These are phyloP conservation scores for Eudorina sp. DNA, from an alignment of 139 green algal species.

Conservation along the genomic window DNA sequence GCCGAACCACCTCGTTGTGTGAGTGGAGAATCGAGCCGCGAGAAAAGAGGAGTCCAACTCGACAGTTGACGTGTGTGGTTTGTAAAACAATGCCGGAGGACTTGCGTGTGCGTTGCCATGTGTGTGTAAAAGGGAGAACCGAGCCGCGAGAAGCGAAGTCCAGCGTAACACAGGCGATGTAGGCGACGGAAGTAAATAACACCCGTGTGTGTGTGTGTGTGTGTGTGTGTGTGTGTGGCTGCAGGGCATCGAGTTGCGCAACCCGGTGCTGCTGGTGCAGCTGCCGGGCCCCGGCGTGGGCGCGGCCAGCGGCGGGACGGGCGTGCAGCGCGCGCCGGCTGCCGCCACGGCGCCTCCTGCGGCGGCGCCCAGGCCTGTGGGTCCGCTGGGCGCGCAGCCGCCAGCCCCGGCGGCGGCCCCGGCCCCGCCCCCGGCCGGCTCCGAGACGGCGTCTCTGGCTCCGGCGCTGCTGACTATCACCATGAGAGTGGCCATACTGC, in stretches of 20 bases:
- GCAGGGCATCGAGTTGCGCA: slow-evolving; percentile 57
- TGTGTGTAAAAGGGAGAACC: not conserved
- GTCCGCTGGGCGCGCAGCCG: no score
- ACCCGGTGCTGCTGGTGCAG: slow-evolving; percentile 36
- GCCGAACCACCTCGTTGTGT: no score
- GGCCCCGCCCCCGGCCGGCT: not conserved
- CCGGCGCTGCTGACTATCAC: slow-evolving; percentile 49
- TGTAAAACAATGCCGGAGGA: not conserved
- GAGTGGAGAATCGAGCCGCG: no score
- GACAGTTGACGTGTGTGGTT: not conserved
- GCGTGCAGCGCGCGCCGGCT: not conserved
- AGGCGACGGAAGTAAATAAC: not conserved
- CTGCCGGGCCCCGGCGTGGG: not conserved
- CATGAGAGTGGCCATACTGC: slow-evolving; percentile 48
- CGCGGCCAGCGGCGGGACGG: not conserved
- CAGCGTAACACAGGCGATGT: no score
- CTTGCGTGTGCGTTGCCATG: not conserved
- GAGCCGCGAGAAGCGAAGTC: no score
- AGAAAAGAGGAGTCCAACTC: no score
- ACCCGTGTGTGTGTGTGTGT: not conserved
- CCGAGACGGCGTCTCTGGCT: not conserved
- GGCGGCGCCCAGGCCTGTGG: no score
- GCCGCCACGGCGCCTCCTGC: not conserved
- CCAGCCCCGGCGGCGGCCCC: not conserved
- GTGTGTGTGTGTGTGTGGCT: not conserved